Evolutionary conservation across 2,329 filamentous ascomycete species (phyloP), one percentile per base, ranked within the genome.

Genomic region (Colletotrichum trifolii): DNA sequence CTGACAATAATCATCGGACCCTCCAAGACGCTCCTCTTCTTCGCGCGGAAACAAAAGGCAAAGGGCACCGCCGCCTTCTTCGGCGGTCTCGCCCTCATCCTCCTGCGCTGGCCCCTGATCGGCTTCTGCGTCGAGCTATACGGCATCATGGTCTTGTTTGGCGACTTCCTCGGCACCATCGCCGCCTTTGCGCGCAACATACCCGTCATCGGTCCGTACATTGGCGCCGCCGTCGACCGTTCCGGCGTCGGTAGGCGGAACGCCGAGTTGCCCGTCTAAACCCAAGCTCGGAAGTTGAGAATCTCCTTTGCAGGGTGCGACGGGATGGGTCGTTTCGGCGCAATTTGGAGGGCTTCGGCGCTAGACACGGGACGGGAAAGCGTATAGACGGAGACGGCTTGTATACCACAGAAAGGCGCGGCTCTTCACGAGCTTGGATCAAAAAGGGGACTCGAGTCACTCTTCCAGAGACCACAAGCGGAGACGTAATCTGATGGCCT

Each of bases 1-100:
- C 88, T 99, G 34, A 97, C 94, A 36, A 91, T 98, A 65, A 96
- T 98, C 73, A 97, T 99, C 80, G 96, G 96, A 47, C 87, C 93
- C 33, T 87, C 91, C 77, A 97, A 97, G 77, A 98, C 96, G 0
- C 83, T 95, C 69, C 84, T 91, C 76, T 99, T 99, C 88, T 99
- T 99, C 83, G 92, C 94, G 55, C 91, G 96, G 67, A 90, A 89
- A 72, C 93, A 97, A 76, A 99, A 99, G 79, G 87, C 93, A 73
- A 94, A 94, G 75, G 96, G 96, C 69, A 97, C 93, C 1, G 90
- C 89, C 5, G 94, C 94, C 13, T 99, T 99, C 81, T 90, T 92
- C 72, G 82, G 83, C 4, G 96, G 96, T 12, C 91, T 99, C 43
- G 73, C 89, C 9, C 85, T 99, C 15, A 99, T 99, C 71, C 82